Conservation (phyloP, 441 rosid genomes). For the Oxalis stricta region DNA sequence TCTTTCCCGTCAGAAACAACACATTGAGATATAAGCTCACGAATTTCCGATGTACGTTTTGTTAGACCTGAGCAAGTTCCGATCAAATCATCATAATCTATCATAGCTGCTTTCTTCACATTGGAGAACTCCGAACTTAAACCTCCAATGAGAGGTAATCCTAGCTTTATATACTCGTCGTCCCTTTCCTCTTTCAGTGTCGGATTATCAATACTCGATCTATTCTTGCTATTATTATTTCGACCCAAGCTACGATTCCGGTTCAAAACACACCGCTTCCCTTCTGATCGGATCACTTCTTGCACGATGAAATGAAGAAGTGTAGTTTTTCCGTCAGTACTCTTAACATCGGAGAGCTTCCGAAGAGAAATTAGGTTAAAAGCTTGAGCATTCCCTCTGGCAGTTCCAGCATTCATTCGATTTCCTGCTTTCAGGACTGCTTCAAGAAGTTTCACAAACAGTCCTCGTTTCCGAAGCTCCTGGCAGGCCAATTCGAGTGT, state of each 20-base stretch:
- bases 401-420: conserved; percentile 86
- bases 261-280: conserved; percentile 46
- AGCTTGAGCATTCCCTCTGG: conserved; percentile 89
- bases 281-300: conserved; percentile 68
- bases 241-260: conserved; percentile 33
- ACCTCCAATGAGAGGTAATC: conserved; percentile 77
- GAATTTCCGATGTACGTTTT: conserved; percentile 32
- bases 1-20: conserved; percentile 24
- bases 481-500: conserved; percentile 49
- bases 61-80: conserved; percentile 38
- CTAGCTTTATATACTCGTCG: conserved; percentile 54
- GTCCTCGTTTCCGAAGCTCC: conserved; percentile 64
- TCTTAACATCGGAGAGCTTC: conserved; percentile 79
- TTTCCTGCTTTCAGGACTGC: conserved; percentile 92
- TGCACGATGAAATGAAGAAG: conserved; percentile 82
- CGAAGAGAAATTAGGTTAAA: conserved; percentile 56
- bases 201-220: conserved; percentile 6
- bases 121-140: conserved; percentile 54
- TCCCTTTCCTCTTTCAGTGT: conserved; percentile 38
- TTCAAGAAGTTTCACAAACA: conserved; percentile 78
- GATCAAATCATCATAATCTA: conserved; percentile 39
- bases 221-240: conserved; percentile 17
- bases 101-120: conserved; percentile 63
- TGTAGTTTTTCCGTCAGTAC: conserved; percentile 67
- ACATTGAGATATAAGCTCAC: conserved; percentile 20